Base-by-base conservation (phyloP, 495 filamentous ascomycete genomes). In the Aspergillus incahuasiensis region DNA sequence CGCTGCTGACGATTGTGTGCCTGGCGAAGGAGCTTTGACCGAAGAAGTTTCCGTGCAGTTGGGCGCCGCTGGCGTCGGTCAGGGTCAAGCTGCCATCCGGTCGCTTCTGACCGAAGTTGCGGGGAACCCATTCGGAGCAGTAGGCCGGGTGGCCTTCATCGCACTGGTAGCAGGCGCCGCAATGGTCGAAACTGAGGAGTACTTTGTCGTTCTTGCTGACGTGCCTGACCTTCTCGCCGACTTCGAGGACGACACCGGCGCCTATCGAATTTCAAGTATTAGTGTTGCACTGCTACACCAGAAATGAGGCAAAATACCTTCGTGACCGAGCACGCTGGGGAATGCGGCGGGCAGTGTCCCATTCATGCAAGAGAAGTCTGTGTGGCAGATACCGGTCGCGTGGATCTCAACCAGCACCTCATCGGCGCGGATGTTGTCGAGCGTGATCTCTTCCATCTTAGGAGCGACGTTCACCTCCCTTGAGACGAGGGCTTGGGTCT, bases 181-280 rank as follows among this genome's bases (percentile, higher is more conserved):
- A 77, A 57, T 61, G 63, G 28, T 63, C 64, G 59, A 69, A 77
- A 41, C 63, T 69, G 32, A 77, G 64, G 45, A 77, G 64, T 46
- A 79, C 77, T 34, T 70, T 64, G 66, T 80, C 79, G 22, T 76
- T 74, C 2, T 65, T 57, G 20, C 61, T 34, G 34, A 78, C 57
- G 40, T 68, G 55, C 20, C 62, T 71, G 32, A 74, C 66, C 57
- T 28, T 39, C 9, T 25, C 20, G 21, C 79, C 79, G 18, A 70
- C 49, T 24, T 63, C 60, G 22, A 71, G 44, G 16, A 82, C 61
- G 22, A 70, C 52, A 2, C 79, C 79, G 6, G 76, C 71, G 38
- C 78, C 65, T 68, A 43, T 12, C n/a, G n/a, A n/a, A 35, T 35
- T 28, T 28, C 6, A 8, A 6, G 8, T 1, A n/a, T 44, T 46